Evolutionary conservation across 2,329 filamentous ascomycete genomes (phyloP).

Genomic region (Alternaria sp.): DNA sequence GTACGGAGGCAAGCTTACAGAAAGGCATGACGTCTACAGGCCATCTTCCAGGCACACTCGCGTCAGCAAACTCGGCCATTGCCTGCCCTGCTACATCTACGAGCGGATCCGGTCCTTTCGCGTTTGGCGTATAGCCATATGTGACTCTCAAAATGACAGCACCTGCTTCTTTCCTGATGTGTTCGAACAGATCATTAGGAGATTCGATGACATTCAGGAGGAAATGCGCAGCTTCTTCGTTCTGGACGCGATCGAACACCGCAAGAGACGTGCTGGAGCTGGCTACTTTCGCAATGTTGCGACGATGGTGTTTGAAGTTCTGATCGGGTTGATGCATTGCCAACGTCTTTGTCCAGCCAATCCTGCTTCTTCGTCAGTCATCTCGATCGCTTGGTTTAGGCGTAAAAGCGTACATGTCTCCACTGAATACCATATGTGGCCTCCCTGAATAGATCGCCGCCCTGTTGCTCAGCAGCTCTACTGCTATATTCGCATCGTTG

Average conservation of each 20-base stretch:
- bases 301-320: conserved; percentile 31
- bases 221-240: conserved; percentile 38
- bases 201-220: conserved; percentile 30
- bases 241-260: conserved; percentile 36
- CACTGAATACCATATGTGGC: conserved; percentile 30
- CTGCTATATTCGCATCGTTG: conserved; percentile 34
- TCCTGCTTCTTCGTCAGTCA: conserved; percentile 12
- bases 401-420: conserved; percentile 28
- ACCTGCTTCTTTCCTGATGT: conserved; percentile 37
- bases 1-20: conserved; percentile 30
- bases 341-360: conserved; percentile 34
- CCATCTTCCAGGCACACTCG: conserved; percentile 53
- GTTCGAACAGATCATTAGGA: conserved; percentile 31
- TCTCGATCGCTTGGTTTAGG: too few species aligned
- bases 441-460: conserved; percentile 26
- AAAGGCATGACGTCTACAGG: conserved; percentile 57
- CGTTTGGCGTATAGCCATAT: conserved; percentile 54
- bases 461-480: conserved; percentile 33
- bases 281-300: conserved; percentile 36
- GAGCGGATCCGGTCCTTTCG: conserved; percentile 51
- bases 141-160: conserved; percentile 37
- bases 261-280: conserved; percentile 26
- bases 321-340: conserved; percentile 29
- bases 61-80: conserved; percentile 51
- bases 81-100: conserved; percentile 52